Conservation (phyloP, 176 grass and related monocot genomes). For the Eragrostis nindensis region DNA sequence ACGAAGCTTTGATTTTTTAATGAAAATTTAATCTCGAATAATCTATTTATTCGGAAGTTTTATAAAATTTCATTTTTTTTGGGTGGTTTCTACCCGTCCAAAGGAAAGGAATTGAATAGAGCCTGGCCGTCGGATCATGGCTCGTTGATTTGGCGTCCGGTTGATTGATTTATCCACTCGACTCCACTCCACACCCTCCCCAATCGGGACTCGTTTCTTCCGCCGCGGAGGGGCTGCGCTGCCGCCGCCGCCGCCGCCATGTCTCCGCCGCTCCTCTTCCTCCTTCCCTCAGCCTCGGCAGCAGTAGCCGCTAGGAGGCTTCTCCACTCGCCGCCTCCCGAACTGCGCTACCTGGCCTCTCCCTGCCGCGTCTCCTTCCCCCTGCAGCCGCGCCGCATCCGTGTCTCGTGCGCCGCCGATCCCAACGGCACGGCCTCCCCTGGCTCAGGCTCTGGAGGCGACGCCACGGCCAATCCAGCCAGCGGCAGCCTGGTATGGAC, state of each 20-base stretch:
- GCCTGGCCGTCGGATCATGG: too few relatives aligned
- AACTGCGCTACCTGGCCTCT: background rate
- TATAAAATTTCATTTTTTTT: too few relatives aligned
- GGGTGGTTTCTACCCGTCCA: too few relatives aligned
- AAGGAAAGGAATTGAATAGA: too few relatives aligned
- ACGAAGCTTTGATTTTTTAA: too few relatives aligned
- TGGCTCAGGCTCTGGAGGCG: conserved; percentile 18
- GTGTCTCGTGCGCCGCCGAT: conserved; percentile 21
- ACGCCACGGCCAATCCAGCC: conserved; percentile 24
- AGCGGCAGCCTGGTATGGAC: conserved; percentile 36
- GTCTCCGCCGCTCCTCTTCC: conserved; percentile 38
- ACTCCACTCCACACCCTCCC: background rate
- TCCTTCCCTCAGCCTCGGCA: conserved; percentile 7
- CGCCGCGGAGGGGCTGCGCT: background rate
- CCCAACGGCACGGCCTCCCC: conserved; percentile 40
- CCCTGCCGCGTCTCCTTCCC: conserved; percentile 23
- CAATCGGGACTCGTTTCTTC: background rate
- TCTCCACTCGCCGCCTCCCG: background rate
- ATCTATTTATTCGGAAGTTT: too few relatives aligned
- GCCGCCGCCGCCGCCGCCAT: conserved; percentile 19
- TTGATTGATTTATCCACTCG: conserved; percentile 3
- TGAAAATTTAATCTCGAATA: too few relatives aligned
- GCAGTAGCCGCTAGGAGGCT: background rate
- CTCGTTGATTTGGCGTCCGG: too few relatives aligned
- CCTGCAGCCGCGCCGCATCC: conserved; percentile 12